These are phyloP conservation scores for Kodamaea jinghongensis DNA, from an alignment of 805 yeast species.

Conservation along the genomic window DNA sequence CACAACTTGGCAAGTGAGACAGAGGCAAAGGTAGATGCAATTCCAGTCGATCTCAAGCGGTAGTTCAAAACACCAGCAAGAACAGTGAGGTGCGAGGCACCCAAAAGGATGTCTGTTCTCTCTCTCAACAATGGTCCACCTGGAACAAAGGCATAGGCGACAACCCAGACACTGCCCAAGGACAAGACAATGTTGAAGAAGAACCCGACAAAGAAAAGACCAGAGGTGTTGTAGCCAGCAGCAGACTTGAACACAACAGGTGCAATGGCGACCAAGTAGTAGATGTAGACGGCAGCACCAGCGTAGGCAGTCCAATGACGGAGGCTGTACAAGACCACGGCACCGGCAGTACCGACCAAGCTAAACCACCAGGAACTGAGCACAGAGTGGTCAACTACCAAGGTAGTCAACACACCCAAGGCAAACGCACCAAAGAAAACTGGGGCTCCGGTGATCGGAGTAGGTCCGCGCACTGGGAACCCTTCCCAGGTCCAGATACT, in stretches of 20 bases:
- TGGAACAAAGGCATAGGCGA: conserved; percentile 98
- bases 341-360: conserved; percentile 47
- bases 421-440: conserved; percentile 58
- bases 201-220: conserved; percentile 49
- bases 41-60: conserved; percentile 21
- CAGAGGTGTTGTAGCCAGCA: conserved; percentile 54
- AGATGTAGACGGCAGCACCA: conserved; percentile 65
- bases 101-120: conserved; percentile 74
- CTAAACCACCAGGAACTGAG: conserved; percentile 28
- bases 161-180: conserved; percentile 92
- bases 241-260: conserved; percentile 61
- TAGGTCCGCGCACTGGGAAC: conserved; percentile 80
- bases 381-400: conserved; percentile 24
- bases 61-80: conserved; percentile 50
- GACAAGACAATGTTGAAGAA: conserved; percentile 52
- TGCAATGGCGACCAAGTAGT: conserved; percentile 60
- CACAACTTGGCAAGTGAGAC: conserved; percentile 21
- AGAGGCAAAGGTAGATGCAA: conserved; percentile 9
- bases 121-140: conserved; percentile 87
- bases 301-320: conserved; percentile 70
- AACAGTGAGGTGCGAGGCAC: conserved; percentile 51
- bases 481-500: conserved; percentile 98
- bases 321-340: conserved; percentile 47
- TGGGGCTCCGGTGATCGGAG: conserved; percentile 82
- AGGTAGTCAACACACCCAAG: conserved; percentile 43